phyloP scores from a whole-genome alignment of 495 filamentous ascomycete genomes.

The Penicillium macrosclerotiorum region DNA sequence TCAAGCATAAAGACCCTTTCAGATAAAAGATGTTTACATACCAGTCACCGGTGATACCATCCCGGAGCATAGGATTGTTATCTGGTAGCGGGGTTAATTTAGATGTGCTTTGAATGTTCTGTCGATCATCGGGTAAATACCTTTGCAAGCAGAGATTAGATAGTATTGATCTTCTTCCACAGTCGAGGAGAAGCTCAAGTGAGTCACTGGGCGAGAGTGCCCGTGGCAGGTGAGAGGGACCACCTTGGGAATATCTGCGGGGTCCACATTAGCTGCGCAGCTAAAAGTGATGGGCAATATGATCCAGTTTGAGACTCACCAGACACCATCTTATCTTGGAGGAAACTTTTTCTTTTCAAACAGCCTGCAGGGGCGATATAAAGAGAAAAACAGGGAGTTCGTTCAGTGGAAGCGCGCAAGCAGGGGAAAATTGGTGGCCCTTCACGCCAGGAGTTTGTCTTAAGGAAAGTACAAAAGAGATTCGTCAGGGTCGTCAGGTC shows the following conservation, averaged over 20 bases:
- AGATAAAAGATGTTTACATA: conserved; percentile 30
- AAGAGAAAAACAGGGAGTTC: conserved; percentile 14
- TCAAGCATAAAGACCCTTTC: no score
- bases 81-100: conserved; percentile 49
- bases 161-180: conserved; percentile 88
- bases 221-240: conserved; percentile 97
- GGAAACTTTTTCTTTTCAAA: no score
- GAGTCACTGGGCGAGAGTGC: conserved; percentile 92
- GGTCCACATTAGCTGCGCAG: neutral
- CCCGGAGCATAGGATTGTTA: conserved; percentile 96
- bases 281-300: neutral
- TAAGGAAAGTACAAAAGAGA: conserved; percentile 41
- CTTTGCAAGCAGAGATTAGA: conserved; percentile 97
- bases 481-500: conserved; percentile 50
- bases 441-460: no score
- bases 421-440: no score
- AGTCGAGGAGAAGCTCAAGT: conserved; percentile 88
- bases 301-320: neutral
- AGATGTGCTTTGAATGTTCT: neutral
- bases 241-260: conserved; percentile 60
- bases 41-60: conserved; percentile 96
- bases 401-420: no score
- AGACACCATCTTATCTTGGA: no score
- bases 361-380: no score
- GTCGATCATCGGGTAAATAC: conserved; percentile 40